Base-by-base conservation (phyloP, 208 protist species). In the Crithidia fasciculata region DNA sequence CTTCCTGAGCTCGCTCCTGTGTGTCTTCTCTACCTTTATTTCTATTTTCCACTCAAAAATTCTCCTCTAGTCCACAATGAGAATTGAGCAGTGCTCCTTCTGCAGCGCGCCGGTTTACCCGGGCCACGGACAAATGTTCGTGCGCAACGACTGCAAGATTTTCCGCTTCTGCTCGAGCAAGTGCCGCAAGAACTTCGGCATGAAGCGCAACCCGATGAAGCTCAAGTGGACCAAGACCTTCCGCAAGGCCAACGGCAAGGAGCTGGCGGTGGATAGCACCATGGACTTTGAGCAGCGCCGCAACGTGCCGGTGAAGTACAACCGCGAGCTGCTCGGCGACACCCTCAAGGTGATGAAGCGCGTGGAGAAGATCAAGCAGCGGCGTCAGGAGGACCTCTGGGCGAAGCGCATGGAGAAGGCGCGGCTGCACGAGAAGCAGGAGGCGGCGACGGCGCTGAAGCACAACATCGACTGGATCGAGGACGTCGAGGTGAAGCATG, bases 221-320 rank as follows among this genome's bases (percentile, higher is more conserved):
- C 86, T 99, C 18, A 90, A 94, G 72, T 99, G 99, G 99, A 99
- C 99, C 28, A 99, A 99, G 89, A 98, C 99, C 41, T 99, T 98
- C 89, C 90, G 99, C 47, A 98, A 96, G 80, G 86, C 97, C 0
- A 87, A 92, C 64, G 98, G 98, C 37, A 99, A 99, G 87, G 99
- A 99, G 83, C 92, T 99, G 59, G 80, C 95, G 15, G 85, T 98
- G 45, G 99, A 99, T 89, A 95, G 86, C 62, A 99, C 98, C 15
- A 99, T 99, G 81, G 97, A 99, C 45, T 99, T 99, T 83, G 99
- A 99, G 90, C 97, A 98, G 82, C 87, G 93, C 44, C 90, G 99
- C 36, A 98, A 99, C 80, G 81, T 98, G 40, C 99, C 99, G 16
- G 89, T 99, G 15, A 98, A 98, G 89, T 99, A 99, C 88, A 98